Conservation (phyloP, 495 filamentous ascomycete species). For the Aspergillus sparsus region DNA sequence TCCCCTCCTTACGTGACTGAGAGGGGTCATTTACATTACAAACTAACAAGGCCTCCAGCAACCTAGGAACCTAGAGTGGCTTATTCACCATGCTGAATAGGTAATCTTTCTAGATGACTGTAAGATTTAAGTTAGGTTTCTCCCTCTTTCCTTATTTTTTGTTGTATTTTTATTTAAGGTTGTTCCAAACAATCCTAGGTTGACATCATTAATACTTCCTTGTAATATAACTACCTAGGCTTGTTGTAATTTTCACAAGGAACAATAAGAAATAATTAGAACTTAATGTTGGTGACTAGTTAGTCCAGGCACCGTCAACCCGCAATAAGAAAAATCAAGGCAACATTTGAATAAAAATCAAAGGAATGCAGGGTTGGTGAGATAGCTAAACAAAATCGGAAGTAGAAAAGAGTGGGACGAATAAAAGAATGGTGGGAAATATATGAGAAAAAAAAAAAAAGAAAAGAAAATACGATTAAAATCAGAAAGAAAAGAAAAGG, state of each 20-base stretch:
- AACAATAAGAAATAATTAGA: neutral
- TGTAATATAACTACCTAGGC: neutral
- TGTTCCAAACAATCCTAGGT: neutral
- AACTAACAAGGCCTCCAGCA: neutral
- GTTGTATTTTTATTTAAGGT: neutral
- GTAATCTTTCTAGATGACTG: too few species aligned
- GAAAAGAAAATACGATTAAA: neutral
- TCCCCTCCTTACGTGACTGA: neutral
- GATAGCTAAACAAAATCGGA: neutral
- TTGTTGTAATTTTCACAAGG: neutral
- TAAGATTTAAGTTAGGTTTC: neutral
- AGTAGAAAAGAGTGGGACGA: neutral
- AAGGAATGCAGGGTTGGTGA: neutral
- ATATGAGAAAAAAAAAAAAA: constrained; percentile 1
- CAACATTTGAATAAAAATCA: neutral
- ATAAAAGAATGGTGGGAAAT: neutral
- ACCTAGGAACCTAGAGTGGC: neutral
- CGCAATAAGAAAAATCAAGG: too few species aligned
- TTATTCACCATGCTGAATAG: neutral
- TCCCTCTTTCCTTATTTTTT: neutral
- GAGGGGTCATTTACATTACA: neutral
- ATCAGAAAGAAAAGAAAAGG: neutral
- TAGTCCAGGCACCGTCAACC: too few species aligned
- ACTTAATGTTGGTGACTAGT: too few species aligned
- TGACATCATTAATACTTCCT: too few species aligned